Base-by-base conservation (phyloP, 129 eudicot genomes). In the Kitagawia praeruptora region DNA sequence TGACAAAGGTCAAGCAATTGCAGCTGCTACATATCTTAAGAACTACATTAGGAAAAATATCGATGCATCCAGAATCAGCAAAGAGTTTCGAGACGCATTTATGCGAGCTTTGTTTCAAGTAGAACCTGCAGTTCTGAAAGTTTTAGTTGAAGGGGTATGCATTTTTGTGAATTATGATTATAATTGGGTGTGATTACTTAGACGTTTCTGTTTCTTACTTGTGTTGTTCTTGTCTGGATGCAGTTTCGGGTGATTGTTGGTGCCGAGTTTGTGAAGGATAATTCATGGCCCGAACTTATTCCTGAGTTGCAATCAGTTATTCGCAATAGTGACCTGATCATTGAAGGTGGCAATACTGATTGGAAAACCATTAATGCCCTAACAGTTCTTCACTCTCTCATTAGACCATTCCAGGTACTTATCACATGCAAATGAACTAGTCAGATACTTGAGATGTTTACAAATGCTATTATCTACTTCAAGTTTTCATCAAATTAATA, bases 21-120 rank as follows among this genome's bases (percentile, higher is more conserved):
- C 97, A 69, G 97, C 97, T 80, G 97, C 97, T 75, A 87, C 97
- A 51, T 91, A 87, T 82, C 88, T 91, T 18, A 91, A 91, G 89
- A 89, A 91, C 78, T 91, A 87, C 73, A 83, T 89, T 41, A 83
- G 97, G 74, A 80, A 85, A 77, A 86, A 75, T 81, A 71, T 83
- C 15, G 81, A 67, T 87, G 84, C 79, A 53, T 83, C 87, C 49
- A 75, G 77, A 78, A 80, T 81, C 70, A 83, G 86, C 84, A 87
- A 76, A 78, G 90, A 89, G 79, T 91, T 87, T 66, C 86, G 83
- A 85, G 90, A 91, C 19, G 76, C 75, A 23, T 82, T 87, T 16
- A 77, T 91, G 45, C 84, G 81, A 44, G 86, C 88, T 56, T 82
- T 91, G 87, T 91, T 91, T 71, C 85, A 86, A 79, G 90, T 83